Percentiles rank a stretch among this genome's conserved stretches.
phyloP scores from a whole-genome alignment of 352 stramenopile species.

The Peronospora destructor region DNA sequence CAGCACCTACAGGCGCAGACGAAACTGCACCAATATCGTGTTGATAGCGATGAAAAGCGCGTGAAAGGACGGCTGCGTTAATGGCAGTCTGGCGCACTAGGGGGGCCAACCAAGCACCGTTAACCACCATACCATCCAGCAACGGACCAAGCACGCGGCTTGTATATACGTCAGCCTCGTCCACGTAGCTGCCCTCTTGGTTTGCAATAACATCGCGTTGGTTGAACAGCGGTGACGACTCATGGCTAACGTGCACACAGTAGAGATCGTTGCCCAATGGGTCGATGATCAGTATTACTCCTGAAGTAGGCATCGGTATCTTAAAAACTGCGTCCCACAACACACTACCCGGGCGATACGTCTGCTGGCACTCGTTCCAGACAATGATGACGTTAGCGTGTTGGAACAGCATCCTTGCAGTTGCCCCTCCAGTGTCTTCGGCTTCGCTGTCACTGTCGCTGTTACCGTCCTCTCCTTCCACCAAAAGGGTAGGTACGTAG shows the following conservation, averaged over 20 bases:
- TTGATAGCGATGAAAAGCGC: constrained; percentile 69
- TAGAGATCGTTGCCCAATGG: constrained; percentile 79
- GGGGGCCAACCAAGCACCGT: constrained; percentile 69
- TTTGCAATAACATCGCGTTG: constrained; percentile 63
- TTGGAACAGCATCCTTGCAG: constrained; percentile 40
- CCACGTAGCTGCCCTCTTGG: constrained; percentile 67
- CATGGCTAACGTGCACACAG: constrained; percentile 75
- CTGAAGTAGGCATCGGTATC: constrained; percentile 67
- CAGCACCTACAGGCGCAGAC: constrained; percentile 50
- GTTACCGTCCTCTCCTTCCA: constrained; percentile 30
- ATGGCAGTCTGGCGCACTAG: constrained; percentile 80
- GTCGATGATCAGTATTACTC: constrained; percentile 77
- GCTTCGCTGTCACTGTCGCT: constrained; percentile 33
- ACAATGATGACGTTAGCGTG: constrained; percentile 76
- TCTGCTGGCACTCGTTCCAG: constrained; percentile 85
- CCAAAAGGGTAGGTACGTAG: constrained; percentile 68
- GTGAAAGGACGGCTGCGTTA: constrained; percentile 66
- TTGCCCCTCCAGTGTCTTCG: constrained; percentile 24
- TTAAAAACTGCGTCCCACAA: constrained; percentile 76
- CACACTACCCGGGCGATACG: constrained; percentile 67
- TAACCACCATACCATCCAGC: constrained; percentile 81
- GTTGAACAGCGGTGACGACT: constrained; percentile 73
- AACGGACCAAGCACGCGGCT: constrained; percentile 73
- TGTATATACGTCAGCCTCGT: constrained; percentile 77
- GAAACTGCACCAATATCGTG: constrained; percentile 62